Conservation (phyloP, 148 eudicot species). For the Beta vulgaris region DNA sequence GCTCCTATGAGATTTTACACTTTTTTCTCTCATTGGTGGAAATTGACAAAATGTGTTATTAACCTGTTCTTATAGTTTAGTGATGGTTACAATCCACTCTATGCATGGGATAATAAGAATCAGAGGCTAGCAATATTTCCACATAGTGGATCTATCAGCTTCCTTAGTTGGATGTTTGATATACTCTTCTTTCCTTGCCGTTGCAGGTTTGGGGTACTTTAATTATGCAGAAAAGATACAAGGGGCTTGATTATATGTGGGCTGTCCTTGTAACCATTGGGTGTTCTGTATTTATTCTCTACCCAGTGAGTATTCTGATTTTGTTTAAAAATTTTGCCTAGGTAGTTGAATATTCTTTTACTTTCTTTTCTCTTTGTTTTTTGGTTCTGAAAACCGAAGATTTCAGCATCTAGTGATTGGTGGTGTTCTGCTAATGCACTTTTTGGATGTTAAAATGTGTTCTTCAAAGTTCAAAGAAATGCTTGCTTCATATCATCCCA, state of each 20-base stretch:
- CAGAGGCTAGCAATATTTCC: background rate
- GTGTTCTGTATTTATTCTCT: constrained; percentile 73
- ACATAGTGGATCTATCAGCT: background rate
- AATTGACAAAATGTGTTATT: background rate
- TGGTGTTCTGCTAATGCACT: background rate
- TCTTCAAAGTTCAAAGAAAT: background rate
- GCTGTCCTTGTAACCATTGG: constrained; percentile 83
- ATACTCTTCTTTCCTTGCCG: background rate
- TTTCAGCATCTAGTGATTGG: background rate
- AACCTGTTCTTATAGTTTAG: background rate
- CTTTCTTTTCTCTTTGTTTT: background rate
- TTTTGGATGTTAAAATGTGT: background rate
- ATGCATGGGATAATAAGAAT: too few relatives aligned
- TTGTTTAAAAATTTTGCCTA: background rate
- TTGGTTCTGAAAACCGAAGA: background rate
- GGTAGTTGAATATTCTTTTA: background rate
- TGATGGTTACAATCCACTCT: too few relatives aligned
- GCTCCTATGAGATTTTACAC: background rate
- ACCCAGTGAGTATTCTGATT: constrained; percentile 52
- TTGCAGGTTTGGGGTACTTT: constrained; percentile 86
- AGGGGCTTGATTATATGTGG: constrained; percentile 77
- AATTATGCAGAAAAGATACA: constrained; percentile 92
- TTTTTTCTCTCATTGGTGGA: background rate
- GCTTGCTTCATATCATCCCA: background rate
- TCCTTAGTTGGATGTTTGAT: constrained; percentile 7